A percentile compares a stretch with the other conserved stretches of the same genome.
Evolutionary conservation across 441 rosid species (phyloP).

Genomic region (Brassica hybrid): DNA sequence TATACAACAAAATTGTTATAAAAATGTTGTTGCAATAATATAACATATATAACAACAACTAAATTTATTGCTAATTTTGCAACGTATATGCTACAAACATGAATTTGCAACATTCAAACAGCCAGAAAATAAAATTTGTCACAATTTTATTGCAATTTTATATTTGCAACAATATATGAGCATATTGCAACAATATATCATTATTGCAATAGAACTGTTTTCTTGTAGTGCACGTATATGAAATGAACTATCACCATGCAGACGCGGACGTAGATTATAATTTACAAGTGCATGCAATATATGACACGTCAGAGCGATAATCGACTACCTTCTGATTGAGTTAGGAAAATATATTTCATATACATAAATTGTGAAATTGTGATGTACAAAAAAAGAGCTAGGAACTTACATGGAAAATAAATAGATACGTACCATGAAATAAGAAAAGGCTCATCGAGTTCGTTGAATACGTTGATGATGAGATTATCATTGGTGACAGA

Average conservation of each 20-base stretch:
- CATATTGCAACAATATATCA: not conserved
- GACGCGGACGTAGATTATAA: not conserved
- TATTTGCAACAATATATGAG: not conserved
- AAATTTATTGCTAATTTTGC: no score
- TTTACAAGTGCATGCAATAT: not conserved
- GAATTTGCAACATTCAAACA: not conserved
- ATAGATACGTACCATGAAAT: slow-evolving; percentile 58
- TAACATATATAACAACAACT: no score
- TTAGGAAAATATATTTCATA: not conserved
- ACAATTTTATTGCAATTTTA: not conserved
- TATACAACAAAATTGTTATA: not conserved
- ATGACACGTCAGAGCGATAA: not conserved
- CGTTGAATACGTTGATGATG: slow-evolving; percentile 75
- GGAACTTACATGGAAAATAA: not conserved
- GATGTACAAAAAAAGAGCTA: not conserved
- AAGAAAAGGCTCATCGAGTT: slow-evolving; percentile 72
- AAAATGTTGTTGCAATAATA: no score
- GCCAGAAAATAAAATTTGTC: not conserved
- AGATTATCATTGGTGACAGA: slow-evolving; percentile 79
- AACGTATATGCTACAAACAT: not conserved
- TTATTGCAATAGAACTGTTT: not conserved
- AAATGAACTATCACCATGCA: not conserved
- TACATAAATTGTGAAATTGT: not conserved
- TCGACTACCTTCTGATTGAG: not conserved
- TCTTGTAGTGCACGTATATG: not conserved